These are phyloP conservation scores for Pyrus betulifolia DNA, from an alignment of 306 rosid species.

Conservation along the genomic window DNA sequence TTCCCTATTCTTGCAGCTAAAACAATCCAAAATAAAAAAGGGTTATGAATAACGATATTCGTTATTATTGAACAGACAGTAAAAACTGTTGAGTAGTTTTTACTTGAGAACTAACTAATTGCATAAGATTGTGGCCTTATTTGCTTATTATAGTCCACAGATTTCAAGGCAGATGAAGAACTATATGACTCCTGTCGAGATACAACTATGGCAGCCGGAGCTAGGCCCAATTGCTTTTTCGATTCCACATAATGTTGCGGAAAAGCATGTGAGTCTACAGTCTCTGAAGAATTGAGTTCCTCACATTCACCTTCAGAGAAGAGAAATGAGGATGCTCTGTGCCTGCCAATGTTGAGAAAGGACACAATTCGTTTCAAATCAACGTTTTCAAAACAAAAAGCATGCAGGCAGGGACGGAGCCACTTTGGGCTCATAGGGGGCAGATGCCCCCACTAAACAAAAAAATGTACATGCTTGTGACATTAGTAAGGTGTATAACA, in stretches of 20 bases:
- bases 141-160: constrained; percentile 63
- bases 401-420: background rate
- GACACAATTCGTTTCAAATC: constrained; percentile 3
- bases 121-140: constrained; percentile 53
- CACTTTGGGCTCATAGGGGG: no score
- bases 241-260: constrained; percentile 76
- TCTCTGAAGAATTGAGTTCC: constrained; percentile 76
- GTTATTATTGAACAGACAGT: background rate
- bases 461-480: no score
- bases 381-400: background rate
- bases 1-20: constrained; percentile 48
- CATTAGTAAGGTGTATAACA: no score
- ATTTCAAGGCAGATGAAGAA: constrained; percentile 52
- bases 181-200: constrained; percentile 60
- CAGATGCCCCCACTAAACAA: no score
- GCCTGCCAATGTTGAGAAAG: constrained; percentile 47
- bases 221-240: constrained; percentile 67
- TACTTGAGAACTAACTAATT: constrained; percentile 45
- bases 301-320: constrained; percentile 79
- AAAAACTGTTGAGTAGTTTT: background rate
- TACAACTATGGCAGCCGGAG: constrained; percentile 83
- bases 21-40: background rate
- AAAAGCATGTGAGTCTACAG: constrained; percentile 82
- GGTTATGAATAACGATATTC: constrained; percentile 5
- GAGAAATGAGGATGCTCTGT: constrained; percentile 76